Evolutionary conservation across 805 yeast species (phyloP).

Genomic region (Starmerella kuoi): DNA sequence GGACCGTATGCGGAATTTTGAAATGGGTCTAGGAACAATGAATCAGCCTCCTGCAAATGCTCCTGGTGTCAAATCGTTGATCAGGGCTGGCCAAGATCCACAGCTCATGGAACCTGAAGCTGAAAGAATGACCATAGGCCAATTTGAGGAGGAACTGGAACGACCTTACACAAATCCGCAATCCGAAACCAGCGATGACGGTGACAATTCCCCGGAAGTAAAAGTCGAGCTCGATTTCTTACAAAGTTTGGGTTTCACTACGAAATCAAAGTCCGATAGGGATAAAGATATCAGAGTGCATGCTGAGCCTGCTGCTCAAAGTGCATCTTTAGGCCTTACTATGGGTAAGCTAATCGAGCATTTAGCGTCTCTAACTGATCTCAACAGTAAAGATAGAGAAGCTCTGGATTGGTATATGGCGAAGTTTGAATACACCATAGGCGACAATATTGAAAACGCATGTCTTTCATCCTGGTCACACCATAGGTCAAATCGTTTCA

Average conservation of each 20-base stretch:
- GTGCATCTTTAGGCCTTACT: conserved; percentile 31
- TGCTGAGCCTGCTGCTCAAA: conserved; percentile 29
- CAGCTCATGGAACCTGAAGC: conserved; percentile 24
- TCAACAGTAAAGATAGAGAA: conserved; percentile 29
- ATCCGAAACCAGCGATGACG: conserved; percentile 13
- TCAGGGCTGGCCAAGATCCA: conserved; percentile 32
- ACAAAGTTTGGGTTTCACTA: conserved; percentile 24
- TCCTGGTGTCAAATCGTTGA: conserved; percentile 31
- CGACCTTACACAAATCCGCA: conserved; percentile 24
- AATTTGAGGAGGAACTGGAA: conserved; percentile 29
- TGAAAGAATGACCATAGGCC: conserved; percentile 30
- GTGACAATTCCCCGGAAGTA: conserved; percentile 22
- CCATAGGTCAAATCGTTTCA: conserved; percentile 32
- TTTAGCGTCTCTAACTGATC: conserved; percentile 26
- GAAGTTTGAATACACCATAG: conserved; percentile 31
- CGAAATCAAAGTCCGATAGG: conserved; percentile 4
- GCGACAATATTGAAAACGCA: conserved; percentile 28
- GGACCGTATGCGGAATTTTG: conserved; percentile 29
- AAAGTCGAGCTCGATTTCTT: conserved; percentile 25
- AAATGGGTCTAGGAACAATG: conserved; percentile 24
- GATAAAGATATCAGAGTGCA: conserved; percentile 22
- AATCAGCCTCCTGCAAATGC: conserved; percentile 19
- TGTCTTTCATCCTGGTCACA: conserved; percentile 34
- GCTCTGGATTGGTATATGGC: conserved; percentile 34
- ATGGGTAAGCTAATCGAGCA: conserved; percentile 28